Base-by-base conservation (phyloP, 768 basidiomycete genomes). In the Dioszegia crocea region DNA sequence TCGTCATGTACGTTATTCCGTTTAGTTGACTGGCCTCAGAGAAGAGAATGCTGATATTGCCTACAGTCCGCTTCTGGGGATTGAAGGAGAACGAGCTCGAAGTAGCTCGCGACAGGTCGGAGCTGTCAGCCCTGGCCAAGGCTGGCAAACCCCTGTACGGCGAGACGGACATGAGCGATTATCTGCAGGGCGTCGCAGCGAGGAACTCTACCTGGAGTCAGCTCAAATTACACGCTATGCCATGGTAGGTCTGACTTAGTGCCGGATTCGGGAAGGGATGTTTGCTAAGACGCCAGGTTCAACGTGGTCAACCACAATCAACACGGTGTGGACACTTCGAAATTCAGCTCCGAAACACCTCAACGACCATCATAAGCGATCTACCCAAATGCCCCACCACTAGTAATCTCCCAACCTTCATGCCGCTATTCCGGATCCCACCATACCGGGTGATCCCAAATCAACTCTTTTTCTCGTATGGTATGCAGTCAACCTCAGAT, bases 121-220 rank as follows among this genome's bases (percentile, higher is more conserved):
- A 98, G 76, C 80, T 98, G 43, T 84, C 83, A 45, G 84, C 88
- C 63, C 84, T 84, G 23, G 87, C 84, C 2, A 78, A 79, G 65
- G 84, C 86, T 60, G 93, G 93, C 57, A 85, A 90, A 78, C 85
- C 92, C 10, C 76, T 97, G 49, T 89, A 94, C 71, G 92, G 93
- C 59, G 82, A 86, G 70, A 90, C 88, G 11, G 81, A 83, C 65
- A 86, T 96, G 71, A 87, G 88, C 10, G 80, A 77, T 48, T 93
- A 90, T 86, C 85, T 96, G 44, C 91, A 96, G 78, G 85, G 82
- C 57, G 84, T 87, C 55, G 92, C 94, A 33, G 83, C 85, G 77
- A 82, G 88, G 67, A 97, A 97, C 80, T 93, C 90, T 11, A 86
- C 82, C 12, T 94, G 86, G 82, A 89, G 88, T n/a, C 91, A 93